These are phyloP conservation scores for Cymbomonas tetramitiformis DNA, from an alignment of 139 green algal genomes.

Conservation along the genomic window DNA sequence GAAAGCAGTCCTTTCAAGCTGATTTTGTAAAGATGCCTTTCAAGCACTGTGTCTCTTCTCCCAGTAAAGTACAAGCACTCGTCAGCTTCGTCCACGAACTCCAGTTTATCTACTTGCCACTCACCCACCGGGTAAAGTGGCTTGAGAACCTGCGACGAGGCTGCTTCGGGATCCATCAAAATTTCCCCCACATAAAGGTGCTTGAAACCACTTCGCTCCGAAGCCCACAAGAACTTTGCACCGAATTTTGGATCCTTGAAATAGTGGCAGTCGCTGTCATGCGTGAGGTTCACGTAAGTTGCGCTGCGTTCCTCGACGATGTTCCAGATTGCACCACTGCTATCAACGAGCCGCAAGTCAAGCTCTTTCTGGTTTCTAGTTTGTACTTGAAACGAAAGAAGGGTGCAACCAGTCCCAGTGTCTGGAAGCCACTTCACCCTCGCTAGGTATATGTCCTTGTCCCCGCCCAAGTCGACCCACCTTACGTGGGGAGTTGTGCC, in stretches of 20 bases:
- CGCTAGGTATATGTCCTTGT: constrained; percentile 35
- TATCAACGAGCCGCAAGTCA: background rate
- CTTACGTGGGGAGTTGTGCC: background rate
- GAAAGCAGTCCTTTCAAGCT: too few species aligned
- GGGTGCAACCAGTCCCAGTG: constrained; percentile 2
- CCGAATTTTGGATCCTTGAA: background rate
- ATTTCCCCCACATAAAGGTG: constrained; percentile 35
- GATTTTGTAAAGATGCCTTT: constrained; percentile 35
- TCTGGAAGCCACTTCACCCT: constrained; percentile 26
- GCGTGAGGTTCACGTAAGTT: background rate
- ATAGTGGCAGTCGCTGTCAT: too few species aligned
- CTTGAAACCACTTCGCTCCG: constrained; percentile 27
- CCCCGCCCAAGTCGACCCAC: constrained; percentile 24
- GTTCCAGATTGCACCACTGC: too few species aligned
- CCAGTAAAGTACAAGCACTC: constrained; percentile 32
- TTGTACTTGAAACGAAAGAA: too few species aligned
- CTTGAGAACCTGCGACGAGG: background rate
- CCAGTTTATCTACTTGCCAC: constrained; percentile 31
- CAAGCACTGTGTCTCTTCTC: constrained; percentile 17
- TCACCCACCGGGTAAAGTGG: constrained; percentile 12
- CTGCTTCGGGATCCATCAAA: too few species aligned
- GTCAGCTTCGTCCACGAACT: constrained; percentile 23
- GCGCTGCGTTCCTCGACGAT: too few species aligned
- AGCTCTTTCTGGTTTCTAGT: constrained; percentile 23
- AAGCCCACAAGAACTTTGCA: constrained; percentile 30